A percentile compares a stretch with the other conserved stretches of the same genome.
Conservation (phyloP, 2,329 filamentous ascomycete species). For the Zopfia rhizophila region DNA sequence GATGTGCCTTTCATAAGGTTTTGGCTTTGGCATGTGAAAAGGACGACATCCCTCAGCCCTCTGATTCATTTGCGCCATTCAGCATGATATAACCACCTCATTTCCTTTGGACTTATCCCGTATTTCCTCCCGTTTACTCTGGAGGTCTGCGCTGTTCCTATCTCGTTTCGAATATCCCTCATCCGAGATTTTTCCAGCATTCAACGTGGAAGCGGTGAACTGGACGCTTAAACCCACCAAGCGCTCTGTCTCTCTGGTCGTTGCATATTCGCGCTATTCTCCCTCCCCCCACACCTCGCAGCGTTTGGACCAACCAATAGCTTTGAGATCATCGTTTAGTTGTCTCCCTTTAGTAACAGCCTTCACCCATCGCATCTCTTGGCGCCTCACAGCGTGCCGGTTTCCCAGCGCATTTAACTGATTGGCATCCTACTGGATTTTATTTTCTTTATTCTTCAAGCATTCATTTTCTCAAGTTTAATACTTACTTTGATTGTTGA, state of each 20-base stretch:
- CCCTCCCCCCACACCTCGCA: slow-evolving; percentile 17
- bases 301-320: slow-evolving; percentile 16
- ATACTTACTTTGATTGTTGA: too few relatives aligned
- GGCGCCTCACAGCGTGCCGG: slow-evolving; percentile 19
- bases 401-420: slow-evolving; percentile 17
- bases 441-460: neutral
- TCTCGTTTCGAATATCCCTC: slow-evolving; percentile 14
- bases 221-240: slow-evolving; percentile 27
- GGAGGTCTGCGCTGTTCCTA: slow-evolving; percentile 20
- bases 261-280: slow-evolving; percentile 14
- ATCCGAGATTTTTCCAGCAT: slow-evolving; percentile 18
- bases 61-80: slow-evolving; percentile 14
- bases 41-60: slow-evolving; percentile 29
- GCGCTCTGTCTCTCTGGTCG: slow-evolving; percentile 15
- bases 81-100: slow-evolving; percentile 29
- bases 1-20: slow-evolving; percentile 9
- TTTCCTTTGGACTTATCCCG: neutral
- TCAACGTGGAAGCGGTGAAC: slow-evolving; percentile 31
- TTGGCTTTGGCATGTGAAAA: slow-evolving; percentile 39
- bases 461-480: too few relatives aligned
- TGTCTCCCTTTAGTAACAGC: slow-evolving; percentile 5
- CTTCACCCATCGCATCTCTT: slow-evolving; percentile 20
- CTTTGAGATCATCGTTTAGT: slow-evolving; percentile 13
- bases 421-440: neutral
- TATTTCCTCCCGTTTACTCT: slow-evolving; percentile 14